These are phyloP conservation scores for Podila clonocystis DNA, from an alignment of 192 early-diverging fungal species.

Conservation along the genomic window DNA sequence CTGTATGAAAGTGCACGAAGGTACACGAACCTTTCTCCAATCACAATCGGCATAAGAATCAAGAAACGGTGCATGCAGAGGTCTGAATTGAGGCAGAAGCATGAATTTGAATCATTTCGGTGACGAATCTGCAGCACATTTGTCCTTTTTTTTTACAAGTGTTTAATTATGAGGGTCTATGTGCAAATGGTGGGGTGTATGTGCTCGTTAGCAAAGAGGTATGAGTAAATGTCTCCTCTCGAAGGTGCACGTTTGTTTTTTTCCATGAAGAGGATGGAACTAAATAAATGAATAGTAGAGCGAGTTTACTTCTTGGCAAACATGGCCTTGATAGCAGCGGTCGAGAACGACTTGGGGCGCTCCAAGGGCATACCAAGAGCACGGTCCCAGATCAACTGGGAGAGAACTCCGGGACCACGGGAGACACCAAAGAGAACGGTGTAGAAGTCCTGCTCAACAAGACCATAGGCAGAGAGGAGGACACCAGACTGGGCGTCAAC, in stretches of 20 bases:
- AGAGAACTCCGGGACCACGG: slow-evolving; percentile 94
- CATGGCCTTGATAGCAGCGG: slow-evolving; percentile 89
- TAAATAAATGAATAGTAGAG: slow-evolving; percentile 18
- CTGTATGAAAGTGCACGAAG: too few relatives aligned
- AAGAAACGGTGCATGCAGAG: too few relatives aligned
- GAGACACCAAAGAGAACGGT: slow-evolving; percentile 99
- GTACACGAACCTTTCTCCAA: too few relatives aligned
- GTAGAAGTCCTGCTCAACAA: slow-evolving; percentile 99
- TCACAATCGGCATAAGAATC: too few relatives aligned
- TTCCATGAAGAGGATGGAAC: slow-evolving; percentile 4
- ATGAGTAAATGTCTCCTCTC: slow-evolving; percentile 3
- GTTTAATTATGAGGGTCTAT: too few relatives aligned
- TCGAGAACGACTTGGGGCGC: slow-evolving; percentile 92
- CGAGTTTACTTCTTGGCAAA: slow-evolving; percentile 92
- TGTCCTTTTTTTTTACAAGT: too few relatives aligned
- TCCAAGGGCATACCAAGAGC: slow-evolving; percentile 95
- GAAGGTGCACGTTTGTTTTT: too few relatives aligned
- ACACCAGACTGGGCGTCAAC: slow-evolving; percentile 96
- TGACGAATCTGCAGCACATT: too few relatives aligned
- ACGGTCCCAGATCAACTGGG: slow-evolving; percentile 98
- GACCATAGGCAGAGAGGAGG: slow-evolving; percentile 91
- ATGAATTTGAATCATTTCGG: too few relatives aligned
- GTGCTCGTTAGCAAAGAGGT: too few relatives aligned
- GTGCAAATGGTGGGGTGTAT: neutral
- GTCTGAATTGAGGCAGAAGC: too few relatives aligned